Percentiles rank a stretch among this genome's conserved stretches.
Evolutionary conservation across 768 basidiomycete genomes (phyloP).

Genomic region (Suillus plorans): DNA sequence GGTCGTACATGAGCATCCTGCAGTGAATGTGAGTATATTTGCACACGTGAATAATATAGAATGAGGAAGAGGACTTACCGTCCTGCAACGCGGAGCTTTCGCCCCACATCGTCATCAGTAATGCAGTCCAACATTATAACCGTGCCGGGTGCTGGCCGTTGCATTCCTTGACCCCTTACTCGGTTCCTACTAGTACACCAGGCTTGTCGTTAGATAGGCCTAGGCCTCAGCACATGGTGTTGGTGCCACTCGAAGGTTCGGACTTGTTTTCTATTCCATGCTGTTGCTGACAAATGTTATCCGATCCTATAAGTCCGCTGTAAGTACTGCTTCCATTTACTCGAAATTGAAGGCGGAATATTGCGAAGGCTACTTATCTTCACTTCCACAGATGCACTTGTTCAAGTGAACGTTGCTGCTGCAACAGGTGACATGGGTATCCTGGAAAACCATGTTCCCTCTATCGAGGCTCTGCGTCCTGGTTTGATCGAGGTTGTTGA

Average conservation of each 20-base stretch:
- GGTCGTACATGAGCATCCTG: constrained; percentile 62
- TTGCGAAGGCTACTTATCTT: constrained; percentile 70
- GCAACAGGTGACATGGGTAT: constrained; percentile 99
- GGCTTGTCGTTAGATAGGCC: no score
- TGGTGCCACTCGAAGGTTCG: no score
- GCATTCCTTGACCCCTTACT: constrained; percentile 32
- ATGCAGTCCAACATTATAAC: constrained; percentile 45
- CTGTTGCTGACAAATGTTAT: no score
- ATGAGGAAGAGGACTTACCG: constrained; percentile 40
- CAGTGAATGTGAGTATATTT: constrained; percentile 5
- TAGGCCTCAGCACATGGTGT: no score
- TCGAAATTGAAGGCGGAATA: constrained; percentile 15
- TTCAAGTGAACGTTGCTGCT: constrained; percentile 94
- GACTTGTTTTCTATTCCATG: no score
- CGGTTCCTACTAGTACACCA: no score
- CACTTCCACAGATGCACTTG: constrained; percentile 81
- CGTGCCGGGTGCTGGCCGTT: constrained; percentile 47
- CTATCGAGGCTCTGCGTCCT: constrained; percentile 93
- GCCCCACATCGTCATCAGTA: constrained; percentile 38
- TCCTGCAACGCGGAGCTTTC: constrained; percentile 60
- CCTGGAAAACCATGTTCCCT: constrained; percentile 96
- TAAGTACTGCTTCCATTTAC: not conserved
- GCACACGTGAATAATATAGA: constrained; percentile 9
- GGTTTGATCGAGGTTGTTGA: constrained; percentile 96
- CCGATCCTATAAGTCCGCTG: constrained; percentile 23